Conservation (phyloP, 2,329 filamentous ascomycete genomes). For the Aspergillus sp. region DNA sequence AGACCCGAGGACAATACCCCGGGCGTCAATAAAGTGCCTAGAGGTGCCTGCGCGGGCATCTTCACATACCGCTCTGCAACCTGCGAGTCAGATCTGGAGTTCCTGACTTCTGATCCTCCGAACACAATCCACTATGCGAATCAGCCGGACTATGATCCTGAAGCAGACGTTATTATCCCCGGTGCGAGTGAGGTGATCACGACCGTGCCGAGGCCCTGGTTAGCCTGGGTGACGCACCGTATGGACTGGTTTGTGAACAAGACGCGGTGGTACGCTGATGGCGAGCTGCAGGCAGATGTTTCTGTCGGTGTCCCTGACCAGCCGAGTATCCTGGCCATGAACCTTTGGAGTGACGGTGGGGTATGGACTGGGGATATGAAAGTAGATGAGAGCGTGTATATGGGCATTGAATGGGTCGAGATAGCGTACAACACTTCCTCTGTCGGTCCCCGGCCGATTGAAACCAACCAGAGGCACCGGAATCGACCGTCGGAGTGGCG, state of each 20-base stretch:
- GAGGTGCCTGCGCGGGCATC: slow-evolving; percentile 52
- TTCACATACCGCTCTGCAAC: slow-evolving; percentile 50
- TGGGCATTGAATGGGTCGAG: slow-evolving; percentile 46
- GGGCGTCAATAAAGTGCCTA: slow-evolving; percentile 11
- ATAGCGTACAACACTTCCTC: slow-evolving; percentile 38
- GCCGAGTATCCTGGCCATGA: slow-evolving; percentile 40
- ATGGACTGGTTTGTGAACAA: slow-evolving; percentile 40
- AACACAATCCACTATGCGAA: slow-evolving; percentile 45
- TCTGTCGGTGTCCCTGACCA: slow-evolving; percentile 37
- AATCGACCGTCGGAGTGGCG: not conserved
- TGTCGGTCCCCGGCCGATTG: not conserved
- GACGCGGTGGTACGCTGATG: slow-evolving; percentile 41
- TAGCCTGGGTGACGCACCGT: slow-evolving; percentile 41
- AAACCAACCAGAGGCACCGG: not conserved
- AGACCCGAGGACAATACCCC: not conserved
- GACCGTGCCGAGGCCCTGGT: slow-evolving; percentile 38
- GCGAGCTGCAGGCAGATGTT: slow-evolving; percentile 29
- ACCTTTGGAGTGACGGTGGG: slow-evolving; percentile 46
- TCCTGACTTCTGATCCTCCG: slow-evolving; percentile 49
- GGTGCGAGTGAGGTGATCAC: slow-evolving; percentile 30
- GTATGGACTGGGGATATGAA: slow-evolving; percentile 43
- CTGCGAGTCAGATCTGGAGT: slow-evolving; percentile 56
- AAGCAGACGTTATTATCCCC: slow-evolving; percentile 33
- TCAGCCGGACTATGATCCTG: slow-evolving; percentile 43
- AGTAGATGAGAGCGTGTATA: slow-evolving; percentile 35